Evolutionary conservation across 129 eudicot genomes (phyloP), one percentile per base, ranked within the genome.

Genomic region (Dittrichia graveolens): DNA sequence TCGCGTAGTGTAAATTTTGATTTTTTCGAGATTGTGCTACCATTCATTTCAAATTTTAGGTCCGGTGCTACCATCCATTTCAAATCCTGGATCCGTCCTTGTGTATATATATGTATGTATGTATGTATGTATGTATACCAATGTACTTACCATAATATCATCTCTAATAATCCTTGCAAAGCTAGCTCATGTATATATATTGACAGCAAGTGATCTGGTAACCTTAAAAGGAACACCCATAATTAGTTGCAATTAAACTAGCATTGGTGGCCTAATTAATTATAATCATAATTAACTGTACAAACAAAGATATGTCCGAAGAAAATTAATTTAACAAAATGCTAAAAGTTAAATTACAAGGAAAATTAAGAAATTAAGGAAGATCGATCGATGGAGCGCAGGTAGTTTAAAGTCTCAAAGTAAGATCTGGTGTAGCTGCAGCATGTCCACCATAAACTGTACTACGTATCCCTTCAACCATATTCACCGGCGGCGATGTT

Each of bases 351-450:
- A 66, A 12, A 42, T 34, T 68, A 13, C 57, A 38, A 49, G 4
- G 5, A 57, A 7, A 24, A 12, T 2, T 34, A 77, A 19, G 56
- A 34, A 47, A 58, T 19, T n/a, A n/a, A n/a, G n/a, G 15, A 34
- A 54, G 15, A 50, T 24, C 31, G 31, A 24, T 24, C 31, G 31
- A 24, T 24, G 31, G 31, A 24, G 31, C 31, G 31, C 31, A 0
- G 64, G 69, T 18, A 18, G 9, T 48, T 81, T 79, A 85, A 67
- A 85, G 89, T 75, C 83, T 67, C 43, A 81, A 76, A 62, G 86
- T 81, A 42, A 85, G 89, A 71, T 85, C 86, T n/a, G 83, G 89
- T 6, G 78, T 61, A 49, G 61, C 58, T 4, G 78, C 56, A 49
- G 61, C 58, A 67, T 62, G 35, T 46, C 73, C 73, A 42, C 46